Evolutionary conservation across 2,329 filamentous ascomycete species (phyloP).

Genomic region (Colletotrichum acutatum): DNA sequence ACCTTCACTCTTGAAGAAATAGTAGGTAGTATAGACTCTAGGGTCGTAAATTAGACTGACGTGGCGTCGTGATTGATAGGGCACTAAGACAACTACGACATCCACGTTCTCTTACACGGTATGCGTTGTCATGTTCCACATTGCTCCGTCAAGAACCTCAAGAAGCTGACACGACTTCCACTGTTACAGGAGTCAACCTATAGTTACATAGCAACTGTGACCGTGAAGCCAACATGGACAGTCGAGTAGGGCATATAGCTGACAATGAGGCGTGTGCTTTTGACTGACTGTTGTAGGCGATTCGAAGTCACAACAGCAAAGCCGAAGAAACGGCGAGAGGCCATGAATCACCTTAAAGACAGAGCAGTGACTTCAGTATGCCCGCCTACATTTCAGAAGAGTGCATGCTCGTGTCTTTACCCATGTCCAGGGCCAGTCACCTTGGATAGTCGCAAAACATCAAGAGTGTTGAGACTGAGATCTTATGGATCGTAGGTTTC

Average conservation of each 20-base stretch:
- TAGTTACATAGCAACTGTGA: neutral
- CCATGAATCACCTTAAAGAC: neutral
- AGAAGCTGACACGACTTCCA: too few relatives aligned
- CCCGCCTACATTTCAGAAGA: neutral
- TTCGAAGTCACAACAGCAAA: neutral
- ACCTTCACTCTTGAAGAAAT: neutral
- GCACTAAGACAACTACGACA: neutral
- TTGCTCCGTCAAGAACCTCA: neutral
- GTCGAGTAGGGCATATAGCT: neutral
- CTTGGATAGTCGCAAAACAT: neutral
- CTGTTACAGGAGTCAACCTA: neutral
- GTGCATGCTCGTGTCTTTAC: constrained; percentile 7
- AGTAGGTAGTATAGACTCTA: neutral
- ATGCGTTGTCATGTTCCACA: neutral
- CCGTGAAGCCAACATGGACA: neutral
- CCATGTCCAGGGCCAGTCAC: neutral
- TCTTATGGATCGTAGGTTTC: neutral
- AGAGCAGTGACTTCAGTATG: neutral
- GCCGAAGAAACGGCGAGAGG: neutral
- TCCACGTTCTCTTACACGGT: neutral
- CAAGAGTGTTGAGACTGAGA: neutral
- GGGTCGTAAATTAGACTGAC: neutral
- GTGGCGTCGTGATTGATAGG: neutral
- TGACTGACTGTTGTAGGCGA: neutral
- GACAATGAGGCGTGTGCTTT: neutral